These are phyloP conservation scores for Lichtheimia ramosa DNA, from an alignment of 371 early-diverging fungal species.

Conservation along the genomic window DNA sequence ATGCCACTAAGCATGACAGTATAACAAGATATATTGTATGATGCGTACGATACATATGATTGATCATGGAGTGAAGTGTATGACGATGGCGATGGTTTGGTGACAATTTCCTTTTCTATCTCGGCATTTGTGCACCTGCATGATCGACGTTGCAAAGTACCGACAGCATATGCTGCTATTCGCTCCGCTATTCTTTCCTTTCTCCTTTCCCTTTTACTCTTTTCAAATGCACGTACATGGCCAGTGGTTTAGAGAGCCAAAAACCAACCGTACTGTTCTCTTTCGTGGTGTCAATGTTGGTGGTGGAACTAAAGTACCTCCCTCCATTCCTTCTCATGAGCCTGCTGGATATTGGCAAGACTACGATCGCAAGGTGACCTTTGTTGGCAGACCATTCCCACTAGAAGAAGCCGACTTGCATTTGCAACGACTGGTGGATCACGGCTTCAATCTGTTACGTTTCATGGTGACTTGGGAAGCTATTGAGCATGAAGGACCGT, in stretches of 20 bases:
- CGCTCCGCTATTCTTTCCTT: not conserved
- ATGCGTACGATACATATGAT: no score
- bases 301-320: slow-evolving; percentile 63
- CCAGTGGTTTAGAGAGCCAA: slow-evolving; percentile 60
- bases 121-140: no score
- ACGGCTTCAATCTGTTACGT: slow-evolving; percentile 83
- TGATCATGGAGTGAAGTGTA: no score
- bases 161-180: not conserved
- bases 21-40: no score
- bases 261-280: slow-evolving; percentile 52
- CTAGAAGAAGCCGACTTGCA: slow-evolving; percentile 85
- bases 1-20: no score
- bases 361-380: slow-evolving; percentile 55
- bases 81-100: no score
- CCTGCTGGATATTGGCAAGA: slow-evolving; percentile 54
- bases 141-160: no score
- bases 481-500: slow-evolving; percentile 79
- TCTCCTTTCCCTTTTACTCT: slow-evolving; percentile 1
- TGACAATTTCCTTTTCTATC: no score
- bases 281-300: slow-evolving; percentile 70
- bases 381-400: slow-evolving; percentile 80
- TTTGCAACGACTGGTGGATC: slow-evolving; percentile 64
- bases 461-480: slow-evolving; percentile 87
- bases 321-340: slow-evolving; percentile 49
- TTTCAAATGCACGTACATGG: slow-evolving; percentile 50